Conservation (phyloP, 1,284 basidiomycete species). For the Chalciporus piperatoides region DNA sequence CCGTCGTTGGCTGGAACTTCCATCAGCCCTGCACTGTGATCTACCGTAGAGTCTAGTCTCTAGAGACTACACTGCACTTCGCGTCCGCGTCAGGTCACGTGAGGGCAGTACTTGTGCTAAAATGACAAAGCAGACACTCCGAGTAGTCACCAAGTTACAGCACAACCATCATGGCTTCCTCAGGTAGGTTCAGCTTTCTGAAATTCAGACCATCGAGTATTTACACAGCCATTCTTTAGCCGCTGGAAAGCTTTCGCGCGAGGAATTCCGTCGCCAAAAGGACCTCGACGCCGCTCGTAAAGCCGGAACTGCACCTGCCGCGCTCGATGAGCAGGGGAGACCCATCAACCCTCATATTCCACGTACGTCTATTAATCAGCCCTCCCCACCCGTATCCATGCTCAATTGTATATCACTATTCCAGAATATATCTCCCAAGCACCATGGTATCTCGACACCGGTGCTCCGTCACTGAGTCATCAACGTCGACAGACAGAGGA, state of each 20-base stretch:
- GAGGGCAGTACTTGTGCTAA: neutral
- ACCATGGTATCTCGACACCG: slow-evolving; percentile 97
- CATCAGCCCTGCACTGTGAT: slow-evolving; percentile 3
- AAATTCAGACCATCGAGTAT: neutral
- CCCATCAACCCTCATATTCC: slow-evolving; percentile 99
- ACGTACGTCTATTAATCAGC: slow-evolving; percentile 49
- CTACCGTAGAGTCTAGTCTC: too few relatives aligned
- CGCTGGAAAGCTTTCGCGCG: slow-evolving; percentile 83
- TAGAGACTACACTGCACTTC: too few relatives aligned
- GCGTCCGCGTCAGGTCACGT: slow-evolving; percentile 14
- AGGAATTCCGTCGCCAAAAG: slow-evolving; percentile 92
- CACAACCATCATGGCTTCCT: slow-evolving; percentile 40
- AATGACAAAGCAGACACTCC: slow-evolving; percentile 4
- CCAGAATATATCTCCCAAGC: slow-evolving; percentile 91
- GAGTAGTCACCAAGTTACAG: too few relatives aligned
- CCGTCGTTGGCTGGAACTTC: neutral
- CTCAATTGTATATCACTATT: slow-evolving; percentile 4
- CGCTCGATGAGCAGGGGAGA: slow-evolving; percentile 90
- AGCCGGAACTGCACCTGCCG: slow-evolving; percentile 95
- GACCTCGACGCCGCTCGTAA: slow-evolving; percentile 96
- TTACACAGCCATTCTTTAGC: slow-evolving; percentile 30
- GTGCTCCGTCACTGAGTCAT: slow-evolving; percentile 88
- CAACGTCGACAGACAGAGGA: slow-evolving; percentile 81
- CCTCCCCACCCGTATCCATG: slow-evolving; percentile 1
- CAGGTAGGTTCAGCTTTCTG: slow-evolving; percentile 33